Evolutionary conservation across 805 yeast genomes (phyloP), one percentile per base, ranked within the genome.

Genomic region (Cyberlindnera mrakii): DNA sequence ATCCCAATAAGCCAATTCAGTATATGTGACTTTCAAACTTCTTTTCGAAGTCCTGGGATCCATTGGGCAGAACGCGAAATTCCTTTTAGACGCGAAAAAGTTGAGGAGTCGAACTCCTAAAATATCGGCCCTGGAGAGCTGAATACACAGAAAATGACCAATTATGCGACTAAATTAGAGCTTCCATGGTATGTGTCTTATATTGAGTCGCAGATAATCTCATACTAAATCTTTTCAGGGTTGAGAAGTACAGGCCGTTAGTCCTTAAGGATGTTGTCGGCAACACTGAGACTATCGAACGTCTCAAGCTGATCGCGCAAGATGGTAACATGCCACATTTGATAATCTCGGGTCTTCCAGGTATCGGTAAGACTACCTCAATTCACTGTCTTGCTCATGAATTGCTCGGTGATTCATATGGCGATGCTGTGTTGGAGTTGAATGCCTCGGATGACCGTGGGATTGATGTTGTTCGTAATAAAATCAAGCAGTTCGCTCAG

Each of bases 391-490:
- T 93, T 25, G 97, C 98, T 0, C 74, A 78, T 41, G 95, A 85
- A 57, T 65, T 93, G 34, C 69, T 93, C 27, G 96, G 96, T 0
- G 76, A 76, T 16, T 67, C 78, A 20, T 82, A 82, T 53, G 69
- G 72, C 31, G 91, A 84, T 51, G 99, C 96, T 0, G 91, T 91
- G 0, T 66, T 93, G 44, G 99, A 93, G 63, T 70, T 93, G 58
- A 93, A 93, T 62, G 99, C 99, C 1, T 84, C 95, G 1, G 99
- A 93, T 61, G 98, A 93, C 60, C 75, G 99, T 68, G 99, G 99
- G 49, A 93, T 93, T 41, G 99, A 93, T 41, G 96, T 90, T 20
- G 98, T 93, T 10, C 75, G 99, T 48, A 90, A 87, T 54, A 82
- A 85, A 55, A 93, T 93, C 67, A 93, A 93, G 64, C 88, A 86